Percentiles rank a stretch among this genome's conserved stretches.
Evolutionary conservation across 805 yeast species (phyloP).

Genomic region (Saturnispora serradocipensis): DNA sequence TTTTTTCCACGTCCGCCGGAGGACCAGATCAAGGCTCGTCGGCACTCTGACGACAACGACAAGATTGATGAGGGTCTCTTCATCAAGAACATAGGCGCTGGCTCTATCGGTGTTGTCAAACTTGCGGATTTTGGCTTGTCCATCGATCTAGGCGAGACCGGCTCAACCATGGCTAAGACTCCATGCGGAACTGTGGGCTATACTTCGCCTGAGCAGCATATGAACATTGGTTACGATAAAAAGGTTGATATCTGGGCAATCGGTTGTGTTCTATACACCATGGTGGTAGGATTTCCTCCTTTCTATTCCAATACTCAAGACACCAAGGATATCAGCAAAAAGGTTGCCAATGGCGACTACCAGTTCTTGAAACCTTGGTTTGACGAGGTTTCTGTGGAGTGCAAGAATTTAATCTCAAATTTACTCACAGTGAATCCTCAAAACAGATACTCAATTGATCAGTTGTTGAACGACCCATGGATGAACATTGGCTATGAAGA

Average conservation of each 20-base stretch:
- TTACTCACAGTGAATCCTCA: conserved; percentile 63
- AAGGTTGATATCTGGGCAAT: conserved; percentile 68
- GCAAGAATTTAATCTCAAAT: conserved; percentile 57
- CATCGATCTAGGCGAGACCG: conserved; percentile 34
- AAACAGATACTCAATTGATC: conserved; percentile 57
- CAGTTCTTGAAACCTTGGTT: conserved; percentile 80
- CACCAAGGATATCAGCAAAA: conserved; percentile 49
- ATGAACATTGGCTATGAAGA: conserved; percentile 25
- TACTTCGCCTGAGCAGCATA: conserved; percentile 64
- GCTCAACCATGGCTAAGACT: conserved; percentile 43
- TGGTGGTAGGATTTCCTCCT: conserved; percentile 68
- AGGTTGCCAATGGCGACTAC: conserved; percentile 64
- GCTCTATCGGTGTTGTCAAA: conserved; percentile 54
- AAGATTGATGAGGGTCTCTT: conserved; percentile 58
- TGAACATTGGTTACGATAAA: conserved; percentile 51
- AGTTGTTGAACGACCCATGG: conserved; percentile 70
- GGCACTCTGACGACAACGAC: conserved; percentile 49
- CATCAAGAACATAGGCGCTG: conserved; percentile 45
- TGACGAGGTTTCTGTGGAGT: conserved; percentile 70
- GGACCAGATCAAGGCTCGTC: conserved; percentile 35
- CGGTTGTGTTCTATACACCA: conserved; percentile 61
- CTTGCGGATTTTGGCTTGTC: conserved; percentile 67
- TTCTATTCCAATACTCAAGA: conserved; percentile 58
- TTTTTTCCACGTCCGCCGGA: conserved; percentile 31
- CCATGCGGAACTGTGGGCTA: conserved; percentile 75